Percentiles rank a stretch among this genome's conserved stretches.
phyloP scores from a whole-genome alignment of 345 rosid species.

The Eucalyptus polybractea region DNA sequence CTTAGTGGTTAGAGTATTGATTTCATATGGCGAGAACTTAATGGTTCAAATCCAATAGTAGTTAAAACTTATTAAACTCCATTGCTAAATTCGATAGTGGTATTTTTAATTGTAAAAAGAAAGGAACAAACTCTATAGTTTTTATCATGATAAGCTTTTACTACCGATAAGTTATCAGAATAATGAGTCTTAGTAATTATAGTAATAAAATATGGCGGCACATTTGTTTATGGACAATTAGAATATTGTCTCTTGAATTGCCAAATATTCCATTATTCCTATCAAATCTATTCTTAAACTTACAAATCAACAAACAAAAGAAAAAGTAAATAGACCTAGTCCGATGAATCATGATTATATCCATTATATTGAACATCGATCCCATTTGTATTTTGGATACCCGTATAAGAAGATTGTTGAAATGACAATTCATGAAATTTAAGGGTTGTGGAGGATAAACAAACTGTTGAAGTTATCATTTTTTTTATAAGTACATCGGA shows the following conservation, averaged over 20 bases:
- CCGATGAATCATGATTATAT: no score
- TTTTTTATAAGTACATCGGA: no score
- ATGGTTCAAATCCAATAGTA: neutral
- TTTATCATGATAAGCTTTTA: neutral
- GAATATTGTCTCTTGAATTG: neutral
- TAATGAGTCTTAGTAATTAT: neutral
- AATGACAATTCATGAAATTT: no score
- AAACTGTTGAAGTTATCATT: no score
- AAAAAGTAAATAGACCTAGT: neutral
- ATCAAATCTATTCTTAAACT: neutral
- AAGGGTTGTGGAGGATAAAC: no score
- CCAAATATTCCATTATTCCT: neutral
- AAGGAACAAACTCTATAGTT: neutral
- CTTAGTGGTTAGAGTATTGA: neutral
- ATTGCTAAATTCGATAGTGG: neutral
- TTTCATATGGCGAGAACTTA: neutral
- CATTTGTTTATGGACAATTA: neutral
- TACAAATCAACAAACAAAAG: no score
- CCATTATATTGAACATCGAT: no score
- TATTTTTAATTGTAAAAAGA: neutral
- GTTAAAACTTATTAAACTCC: neutral
- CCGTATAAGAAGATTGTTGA: no score
- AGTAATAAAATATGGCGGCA: neutral
- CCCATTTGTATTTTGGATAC: neutral
- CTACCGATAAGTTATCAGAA: neutral